Percentiles rank a stretch among this genome's conserved stretches.
These are phyloP conservation scores for Fraxinus paxiana DNA, from an alignment of 305 asterid species.

Conservation along the genomic window DNA sequence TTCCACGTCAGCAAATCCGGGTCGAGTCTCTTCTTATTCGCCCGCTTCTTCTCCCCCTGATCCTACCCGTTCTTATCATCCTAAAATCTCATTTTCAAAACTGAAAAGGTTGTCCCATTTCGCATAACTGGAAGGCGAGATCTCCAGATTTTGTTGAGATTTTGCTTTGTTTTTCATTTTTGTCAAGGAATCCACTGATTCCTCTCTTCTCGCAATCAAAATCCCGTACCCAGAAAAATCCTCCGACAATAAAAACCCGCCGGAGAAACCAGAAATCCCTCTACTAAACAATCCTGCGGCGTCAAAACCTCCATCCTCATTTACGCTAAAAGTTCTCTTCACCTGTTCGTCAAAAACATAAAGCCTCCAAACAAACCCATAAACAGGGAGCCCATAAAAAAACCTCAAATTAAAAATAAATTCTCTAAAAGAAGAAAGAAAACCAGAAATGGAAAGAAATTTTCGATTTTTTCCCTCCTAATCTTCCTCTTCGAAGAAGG, in stretches of 20 bases:
- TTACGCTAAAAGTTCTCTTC: no score
- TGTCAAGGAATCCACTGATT: conserved; percentile 43
- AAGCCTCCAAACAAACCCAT: no score
- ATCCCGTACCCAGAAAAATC: conserved; percentile 23
- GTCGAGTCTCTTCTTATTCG: no score
- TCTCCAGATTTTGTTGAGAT: neutral
- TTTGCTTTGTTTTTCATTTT: neutral
- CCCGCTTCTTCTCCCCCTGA: neutral
- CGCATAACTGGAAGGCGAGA: no score
- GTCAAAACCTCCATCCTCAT: no score
- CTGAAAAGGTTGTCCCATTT: no score
- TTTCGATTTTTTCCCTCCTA: neutral
- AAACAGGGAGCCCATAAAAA: no score
- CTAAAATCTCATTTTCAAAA: conserved; percentile 15
- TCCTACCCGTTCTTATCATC: neutral
- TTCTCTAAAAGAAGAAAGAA: neutral
- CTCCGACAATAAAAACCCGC: conserved; percentile 42
- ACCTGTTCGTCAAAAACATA: no score
- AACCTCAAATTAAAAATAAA: neutral
- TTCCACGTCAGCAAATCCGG: no score
- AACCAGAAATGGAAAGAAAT: neutral
- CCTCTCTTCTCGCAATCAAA: conserved; percentile 44
- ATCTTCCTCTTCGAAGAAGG: neutral
- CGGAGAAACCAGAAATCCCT: conserved; percentile 19
- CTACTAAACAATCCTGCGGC: no score